Conservation (phyloP, 169 alveolate genomes). For the Besnoitia besnoiti region DNA sequence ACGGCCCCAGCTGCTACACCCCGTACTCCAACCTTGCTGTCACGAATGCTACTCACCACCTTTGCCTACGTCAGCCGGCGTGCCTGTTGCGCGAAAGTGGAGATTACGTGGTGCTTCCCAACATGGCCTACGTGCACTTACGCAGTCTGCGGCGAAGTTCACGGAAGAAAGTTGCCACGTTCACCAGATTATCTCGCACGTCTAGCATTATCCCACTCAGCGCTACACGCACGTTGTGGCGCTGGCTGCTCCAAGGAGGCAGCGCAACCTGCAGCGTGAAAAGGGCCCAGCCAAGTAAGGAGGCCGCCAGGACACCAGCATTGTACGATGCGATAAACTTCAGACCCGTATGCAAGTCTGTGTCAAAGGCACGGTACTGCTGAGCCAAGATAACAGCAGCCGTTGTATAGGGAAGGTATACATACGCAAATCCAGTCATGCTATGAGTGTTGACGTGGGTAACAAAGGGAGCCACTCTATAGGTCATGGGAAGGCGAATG, state of each 20-base stretch:
- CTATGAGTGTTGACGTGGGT: slow-evolving; percentile 32
- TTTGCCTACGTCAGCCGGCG: no score
- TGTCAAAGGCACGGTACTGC: slow-evolving; percentile 41
- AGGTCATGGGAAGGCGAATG: slow-evolving; percentile 35
- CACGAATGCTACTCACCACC: no score
- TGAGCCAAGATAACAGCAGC: slow-evolving; percentile 22
- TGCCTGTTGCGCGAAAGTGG: no score
- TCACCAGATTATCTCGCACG: background rate
- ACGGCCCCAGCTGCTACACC: no score
- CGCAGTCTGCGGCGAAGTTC: background rate
- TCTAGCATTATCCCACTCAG: slow-evolving; percentile 16
- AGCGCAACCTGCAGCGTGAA: slow-evolving; percentile 17
- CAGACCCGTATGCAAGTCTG: slow-evolving; percentile 21
- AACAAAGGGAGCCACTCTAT: slow-evolving; percentile 25
- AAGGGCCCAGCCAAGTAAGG: slow-evolving; percentile 34
- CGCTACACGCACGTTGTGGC: slow-evolving; percentile 2
- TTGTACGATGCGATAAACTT: background rate
- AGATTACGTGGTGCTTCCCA: no score
- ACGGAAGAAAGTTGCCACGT: background rate
- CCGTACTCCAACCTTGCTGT: no score
- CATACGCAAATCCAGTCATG: slow-evolving; percentile 23
- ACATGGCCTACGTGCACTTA: no score
- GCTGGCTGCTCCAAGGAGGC: slow-evolving; percentile 44
- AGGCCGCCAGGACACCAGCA: background rate
- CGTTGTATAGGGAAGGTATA: slow-evolving; percentile 26